Evolutionary conservation across 2,329 filamentous ascomycete genomes (phyloP), one percentile per base, ranked within the genome.

Genomic region (Saccharata proteae): DNA sequence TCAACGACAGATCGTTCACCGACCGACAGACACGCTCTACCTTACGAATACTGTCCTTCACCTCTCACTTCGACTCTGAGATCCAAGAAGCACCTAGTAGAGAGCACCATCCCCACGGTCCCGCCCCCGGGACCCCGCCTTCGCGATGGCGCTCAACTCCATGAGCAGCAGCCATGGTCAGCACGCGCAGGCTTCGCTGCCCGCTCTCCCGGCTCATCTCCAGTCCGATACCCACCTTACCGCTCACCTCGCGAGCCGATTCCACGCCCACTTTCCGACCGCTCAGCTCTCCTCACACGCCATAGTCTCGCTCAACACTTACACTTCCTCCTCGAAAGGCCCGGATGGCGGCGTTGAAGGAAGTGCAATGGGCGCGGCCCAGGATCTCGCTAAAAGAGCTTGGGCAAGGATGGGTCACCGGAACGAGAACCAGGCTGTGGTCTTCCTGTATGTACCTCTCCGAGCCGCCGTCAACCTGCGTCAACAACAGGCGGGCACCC

Each of bases 221-320:
- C 78, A 85, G 59, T 77, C 75, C 44, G 79, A 83, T 48, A 80
- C 78, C 26, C 77, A 84, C 48, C 64, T 88, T 43, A 90, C 81
- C 3, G 79, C 79, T 31, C 82, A 88, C 55, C 71, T 90, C 39
- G 83, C 81, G 45, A 84, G 73, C 55, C 84, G 88, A 32, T 98
- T 93, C 57, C 90, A 98, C 61, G 80, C 92, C 32, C 80, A 82
- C 32, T 64, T 90, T 37, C 85, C 90, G 7, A 93, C 86, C 1
- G 84, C 90, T 32, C 74, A 75, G 29, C 73, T 98, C 12, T 94
- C 86, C 1, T 93, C 85, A 1, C 86, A 96, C 52, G 90, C 80
- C 29, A 69, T 96, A 44, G 79, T 98, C 49, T 80, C 82, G 31
- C 66, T 98, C 41, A 98, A 98, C 63, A 98, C 86, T 13, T 96